These are phyloP conservation scores for Ustilago vetiveriae DNA, from an alignment of 1,284 basidiomycete genomes.

Conservation along the genomic window DNA sequence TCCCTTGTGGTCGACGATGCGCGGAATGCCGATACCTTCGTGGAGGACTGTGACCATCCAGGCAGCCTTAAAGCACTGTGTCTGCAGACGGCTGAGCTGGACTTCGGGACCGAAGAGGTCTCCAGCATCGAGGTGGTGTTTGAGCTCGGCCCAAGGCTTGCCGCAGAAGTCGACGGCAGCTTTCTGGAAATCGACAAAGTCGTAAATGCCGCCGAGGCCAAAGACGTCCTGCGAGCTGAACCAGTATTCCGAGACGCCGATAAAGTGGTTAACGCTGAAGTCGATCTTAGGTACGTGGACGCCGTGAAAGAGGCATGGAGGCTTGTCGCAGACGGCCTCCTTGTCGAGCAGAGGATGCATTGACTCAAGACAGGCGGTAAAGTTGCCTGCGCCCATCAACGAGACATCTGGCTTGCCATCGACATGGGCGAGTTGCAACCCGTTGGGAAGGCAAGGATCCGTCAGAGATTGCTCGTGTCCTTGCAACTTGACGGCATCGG, in stretches of 20 bases:
- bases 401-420: constrained; percentile 62
- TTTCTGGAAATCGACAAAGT: constrained; percentile 93
- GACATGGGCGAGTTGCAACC: constrained; percentile 72
- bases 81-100: constrained; percentile 83
- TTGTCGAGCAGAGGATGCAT: constrained; percentile 87
- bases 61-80: constrained; percentile 99
- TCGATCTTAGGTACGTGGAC: constrained; percentile 81
- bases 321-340: constrained; percentile 80
- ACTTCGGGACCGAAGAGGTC: constrained; percentile 72
- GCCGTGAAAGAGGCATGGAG: constrained; percentile 96
- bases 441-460: constrained; percentile 90
- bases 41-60: constrained; percentile 97
- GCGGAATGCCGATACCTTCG: constrained; percentile 92
- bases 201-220: constrained; percentile 90
- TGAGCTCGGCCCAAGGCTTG: constrained; percentile 80
- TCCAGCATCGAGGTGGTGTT: constrained; percentile 73
- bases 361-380: constrained; percentile 80
- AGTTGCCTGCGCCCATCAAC: constrained; percentile 82
- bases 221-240: constrained; percentile 97
- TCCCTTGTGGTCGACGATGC: constrained; percentile 77
- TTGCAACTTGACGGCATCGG: constrained; percentile 48
- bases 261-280: constrained; percentile 89
- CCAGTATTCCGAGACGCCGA: constrained; percentile 99
- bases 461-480: constrained; percentile 30
- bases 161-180: constrained; percentile 87